These are phyloP conservation scores for Silene coronaria DNA, from an alignment of 179 eudicot species.

Conservation along the genomic window DNA sequence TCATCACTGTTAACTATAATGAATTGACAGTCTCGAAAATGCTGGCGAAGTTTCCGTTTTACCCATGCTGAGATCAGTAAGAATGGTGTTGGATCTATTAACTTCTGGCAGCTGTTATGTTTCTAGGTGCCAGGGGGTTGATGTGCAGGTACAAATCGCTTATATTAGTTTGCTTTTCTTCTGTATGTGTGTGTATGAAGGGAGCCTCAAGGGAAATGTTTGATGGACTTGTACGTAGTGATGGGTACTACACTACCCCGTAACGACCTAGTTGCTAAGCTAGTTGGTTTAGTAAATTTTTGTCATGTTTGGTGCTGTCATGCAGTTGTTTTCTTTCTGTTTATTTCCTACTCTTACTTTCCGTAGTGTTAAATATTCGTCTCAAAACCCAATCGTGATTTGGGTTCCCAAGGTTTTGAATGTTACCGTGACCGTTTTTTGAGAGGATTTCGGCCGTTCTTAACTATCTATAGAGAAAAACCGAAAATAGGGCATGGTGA, in stretches of 20 bases:
- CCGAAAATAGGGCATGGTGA: background rate
- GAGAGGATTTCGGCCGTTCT: background rate
- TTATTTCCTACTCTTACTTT: background rate
- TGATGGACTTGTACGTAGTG: background rate
- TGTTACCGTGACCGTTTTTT: background rate
- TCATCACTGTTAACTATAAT: constrained; percentile 16
- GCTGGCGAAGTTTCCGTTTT: constrained; percentile 84
- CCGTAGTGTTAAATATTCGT: background rate
- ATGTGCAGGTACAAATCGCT: constrained; percentile 43
- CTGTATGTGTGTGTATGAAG: background rate
- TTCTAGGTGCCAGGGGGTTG: constrained; percentile 45
- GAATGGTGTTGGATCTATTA: constrained; percentile 64
- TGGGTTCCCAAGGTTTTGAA: background rate
- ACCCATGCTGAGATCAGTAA: constrained; percentile 83
- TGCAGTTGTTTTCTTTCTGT: constrained; percentile 2
- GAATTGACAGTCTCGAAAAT: constrained; percentile 72
- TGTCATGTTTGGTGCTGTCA: background rate
- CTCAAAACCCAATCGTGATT: background rate
- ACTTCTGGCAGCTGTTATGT: constrained; percentile 36
- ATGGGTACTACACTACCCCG: background rate
- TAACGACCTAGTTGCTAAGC: background rate
- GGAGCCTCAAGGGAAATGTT: background rate
- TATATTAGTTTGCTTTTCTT: background rate
- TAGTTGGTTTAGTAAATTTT: background rate
- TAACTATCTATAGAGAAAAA: too few species aligned